A percentile compares a stretch with the other conserved stretches of the same genome.
These are phyloP conservation scores for Kodamaea plutei DNA, from an alignment of 1,139 yeast genomes.

Conservation along the genomic window DNA sequence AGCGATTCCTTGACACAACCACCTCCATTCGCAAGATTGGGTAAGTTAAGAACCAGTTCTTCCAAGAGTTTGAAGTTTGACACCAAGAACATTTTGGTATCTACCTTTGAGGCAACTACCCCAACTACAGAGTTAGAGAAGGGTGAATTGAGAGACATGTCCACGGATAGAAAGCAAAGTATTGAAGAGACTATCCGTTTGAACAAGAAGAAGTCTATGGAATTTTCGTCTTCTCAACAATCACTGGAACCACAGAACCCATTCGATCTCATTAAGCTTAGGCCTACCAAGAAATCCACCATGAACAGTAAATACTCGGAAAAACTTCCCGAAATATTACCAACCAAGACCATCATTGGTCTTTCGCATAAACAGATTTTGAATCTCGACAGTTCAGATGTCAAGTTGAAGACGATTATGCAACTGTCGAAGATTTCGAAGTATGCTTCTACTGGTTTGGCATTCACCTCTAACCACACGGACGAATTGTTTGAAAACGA, in stretches of 20 bases:
- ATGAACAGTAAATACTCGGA: constrained; percentile 28
- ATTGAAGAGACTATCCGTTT: constrained; percentile 14
- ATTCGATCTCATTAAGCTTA: constrained; percentile 26
- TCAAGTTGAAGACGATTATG: constrained; percentile 37
- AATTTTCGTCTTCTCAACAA: constrained; percentile 8
- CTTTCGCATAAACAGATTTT: constrained; percentile 36
- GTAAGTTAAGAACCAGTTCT: constrained; percentile 5
- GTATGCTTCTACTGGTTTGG: constrained; percentile 26
- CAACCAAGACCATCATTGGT: constrained; percentile 41
- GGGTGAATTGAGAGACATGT: constrained; percentile 6
- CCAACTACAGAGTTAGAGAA: constrained; percentile 11
- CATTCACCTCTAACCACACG: constrained; percentile 26
- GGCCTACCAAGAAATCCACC: constrained; percentile 27
- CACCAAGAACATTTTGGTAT: constrained; percentile 9
- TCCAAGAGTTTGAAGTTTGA: constrained; percentile 8
- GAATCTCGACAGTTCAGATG: constrained; percentile 32
- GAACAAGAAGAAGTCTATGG: constrained; percentile 15
- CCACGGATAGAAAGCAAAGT: constrained; percentile 9
- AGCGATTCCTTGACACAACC: constrained; percentile 4
- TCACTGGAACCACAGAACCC: constrained; percentile 17
- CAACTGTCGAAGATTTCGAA: constrained; percentile 31
- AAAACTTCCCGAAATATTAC: constrained; percentile 31
- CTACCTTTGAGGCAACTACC: constrained; percentile 8
- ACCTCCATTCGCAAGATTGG: constrained; percentile 2
- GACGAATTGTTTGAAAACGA: constrained; percentile 25